phyloP scores from a whole-genome alignment of 768 basidiomycete genomes.

The Suillus lakei region DNA sequence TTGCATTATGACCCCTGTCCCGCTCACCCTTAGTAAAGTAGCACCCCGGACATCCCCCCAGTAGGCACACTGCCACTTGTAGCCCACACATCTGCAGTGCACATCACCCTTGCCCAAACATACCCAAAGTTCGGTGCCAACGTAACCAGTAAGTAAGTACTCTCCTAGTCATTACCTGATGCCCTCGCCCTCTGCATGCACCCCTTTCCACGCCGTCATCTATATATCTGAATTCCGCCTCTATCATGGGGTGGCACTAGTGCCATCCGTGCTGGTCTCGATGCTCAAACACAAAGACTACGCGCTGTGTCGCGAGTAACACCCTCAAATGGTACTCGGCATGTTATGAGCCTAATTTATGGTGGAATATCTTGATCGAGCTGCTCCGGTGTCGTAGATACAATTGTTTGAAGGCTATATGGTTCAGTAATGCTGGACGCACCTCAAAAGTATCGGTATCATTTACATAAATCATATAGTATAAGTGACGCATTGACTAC shows the following conservation, averaged over 20 bases:
- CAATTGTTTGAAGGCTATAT: neutral
- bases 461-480: too few relatives aligned
- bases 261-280: neutral
- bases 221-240: neutral
- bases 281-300: neutral
- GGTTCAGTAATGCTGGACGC: neutral
- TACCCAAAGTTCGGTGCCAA: neutral
- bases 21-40: neutral
- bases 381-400: neutral
- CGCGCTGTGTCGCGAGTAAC: neutral
- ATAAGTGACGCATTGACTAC: neutral
- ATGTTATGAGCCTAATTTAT: neutral
- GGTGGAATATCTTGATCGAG: neutral
- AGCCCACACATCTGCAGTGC: neutral
- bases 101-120: neutral
- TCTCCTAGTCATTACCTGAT: neutral
- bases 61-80: neutral
- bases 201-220: neutral
- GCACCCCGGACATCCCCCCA: neutral
- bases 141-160: neutral
- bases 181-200: neutral
- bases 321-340: neutral
- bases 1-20: neutral
- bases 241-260: neutral
- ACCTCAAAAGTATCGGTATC: neutral